phyloP scores from a whole-genome alignment of 495 filamentous ascomycete genomes.

The Aspergillus nanangensis region DNA sequence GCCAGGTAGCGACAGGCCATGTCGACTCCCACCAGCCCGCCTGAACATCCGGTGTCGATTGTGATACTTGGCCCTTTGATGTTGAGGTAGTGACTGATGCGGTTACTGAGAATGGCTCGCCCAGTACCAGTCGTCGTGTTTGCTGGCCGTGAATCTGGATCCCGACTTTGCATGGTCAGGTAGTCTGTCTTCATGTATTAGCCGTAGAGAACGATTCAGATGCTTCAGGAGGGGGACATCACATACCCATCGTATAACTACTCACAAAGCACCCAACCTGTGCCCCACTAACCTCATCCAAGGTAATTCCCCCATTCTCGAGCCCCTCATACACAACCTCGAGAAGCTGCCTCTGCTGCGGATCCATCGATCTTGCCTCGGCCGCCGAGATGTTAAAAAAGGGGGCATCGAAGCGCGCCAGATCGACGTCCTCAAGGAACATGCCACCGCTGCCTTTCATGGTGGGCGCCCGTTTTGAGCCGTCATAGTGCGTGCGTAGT shows the following conservation, averaged over 20 bases:
- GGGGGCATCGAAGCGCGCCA: conserved; percentile 1
- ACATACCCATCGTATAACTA: conserved; percentile 9
- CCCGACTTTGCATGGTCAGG: conserved; percentile 6
- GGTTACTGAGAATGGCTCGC: conserved; percentile 34
- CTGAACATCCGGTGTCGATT: conserved; percentile 48
- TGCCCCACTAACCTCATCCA: conserved; percentile 16
- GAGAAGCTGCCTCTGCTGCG: conserved; percentile 33
- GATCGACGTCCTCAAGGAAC: conserved; percentile 7
- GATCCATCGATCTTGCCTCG: conserved; percentile 14
- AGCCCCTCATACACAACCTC: conserved; percentile 49
- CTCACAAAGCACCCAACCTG: conserved; percentile 24
- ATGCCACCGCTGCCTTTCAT: conserved; percentile 6
- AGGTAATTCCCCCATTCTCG: conserved; percentile 41
- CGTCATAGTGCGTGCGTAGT: conserved; percentile 6
- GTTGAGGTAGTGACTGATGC: conserved; percentile 45
- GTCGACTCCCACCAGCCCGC: conserved; percentile 37
- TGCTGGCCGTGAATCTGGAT: conserved; percentile 11
- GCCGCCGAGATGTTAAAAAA: conserved; percentile 2
- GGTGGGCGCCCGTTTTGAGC: not conserved
- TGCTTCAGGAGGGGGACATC: not conserved
- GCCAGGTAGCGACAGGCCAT: conserved; percentile 34
- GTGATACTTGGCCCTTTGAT: conserved; percentile 44
- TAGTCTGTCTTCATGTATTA: conserved; percentile 17
- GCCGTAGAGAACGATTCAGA: not conserved
- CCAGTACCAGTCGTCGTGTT: conserved; percentile 33